phyloP scores from a whole-genome alignment of 2,329 filamentous ascomycete species.

The Acrocalymma vagum region DNA sequence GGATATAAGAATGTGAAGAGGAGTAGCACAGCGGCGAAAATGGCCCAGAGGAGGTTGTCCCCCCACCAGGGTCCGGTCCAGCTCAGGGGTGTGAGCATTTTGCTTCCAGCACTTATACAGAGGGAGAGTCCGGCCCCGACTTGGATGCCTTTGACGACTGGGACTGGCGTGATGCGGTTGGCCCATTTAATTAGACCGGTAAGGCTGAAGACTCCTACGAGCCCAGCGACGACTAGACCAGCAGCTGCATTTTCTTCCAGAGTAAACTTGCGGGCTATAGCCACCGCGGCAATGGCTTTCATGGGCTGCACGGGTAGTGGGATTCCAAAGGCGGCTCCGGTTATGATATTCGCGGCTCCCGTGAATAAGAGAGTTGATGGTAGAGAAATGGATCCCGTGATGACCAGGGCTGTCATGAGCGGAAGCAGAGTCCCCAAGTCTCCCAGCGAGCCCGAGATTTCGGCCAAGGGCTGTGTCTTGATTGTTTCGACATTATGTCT shows the following conservation, averaged over 20 bases:
- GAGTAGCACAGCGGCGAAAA: constrained; percentile 76
- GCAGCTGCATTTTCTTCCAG: constrained; percentile 80
- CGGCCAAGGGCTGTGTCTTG: constrained; percentile 66
- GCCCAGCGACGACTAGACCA: constrained; percentile 78
- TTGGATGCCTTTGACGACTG: constrained; percentile 94
- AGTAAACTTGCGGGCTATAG: constrained; percentile 74
- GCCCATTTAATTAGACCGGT: constrained; percentile 82
- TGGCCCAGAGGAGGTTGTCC: constrained; percentile 81
- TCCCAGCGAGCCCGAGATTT: constrained; percentile 88
- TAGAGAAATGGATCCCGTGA: constrained; percentile 80
- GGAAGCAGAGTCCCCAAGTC: constrained; percentile 91
- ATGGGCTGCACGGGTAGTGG: constrained; percentile 90
- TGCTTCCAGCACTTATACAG: constrained; percentile 75
- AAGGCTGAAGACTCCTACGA: constrained; percentile 78
- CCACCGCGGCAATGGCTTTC: constrained; percentile 90
- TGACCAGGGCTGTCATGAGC: constrained; percentile 84
- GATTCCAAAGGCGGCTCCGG: constrained; percentile 83
- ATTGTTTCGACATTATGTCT: constrained; percentile 66
- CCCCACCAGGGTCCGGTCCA: constrained; percentile 73
- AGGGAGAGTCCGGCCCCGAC: constrained; percentile 88
- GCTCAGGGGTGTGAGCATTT: constrained; percentile 71
- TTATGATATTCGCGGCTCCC: constrained; percentile 84
- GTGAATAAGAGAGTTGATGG: constrained; percentile 88
- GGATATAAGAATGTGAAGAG: constrained; percentile 71
- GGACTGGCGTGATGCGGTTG: constrained; percentile 78